Evolutionary conservation across 768 basidiomycete genomes (phyloP).

Genomic region (Leccinellum albellum): DNA sequence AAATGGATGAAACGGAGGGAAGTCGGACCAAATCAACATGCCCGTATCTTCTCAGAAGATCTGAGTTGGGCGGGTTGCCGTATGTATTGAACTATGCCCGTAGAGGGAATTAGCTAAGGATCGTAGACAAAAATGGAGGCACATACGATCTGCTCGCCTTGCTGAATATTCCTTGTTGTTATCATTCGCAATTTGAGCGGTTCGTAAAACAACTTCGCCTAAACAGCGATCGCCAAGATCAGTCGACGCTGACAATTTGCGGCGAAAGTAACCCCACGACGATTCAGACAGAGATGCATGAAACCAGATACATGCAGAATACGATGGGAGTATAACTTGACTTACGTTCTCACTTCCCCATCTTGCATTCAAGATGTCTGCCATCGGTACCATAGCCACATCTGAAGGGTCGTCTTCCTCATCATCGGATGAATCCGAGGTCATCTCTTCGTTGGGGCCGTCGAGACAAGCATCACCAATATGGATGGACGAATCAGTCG

Average conservation of each 20-base stretch:
- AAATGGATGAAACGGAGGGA: constrained; percentile 29
- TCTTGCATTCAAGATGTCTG: constrained; percentile 92
- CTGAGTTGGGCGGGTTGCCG: constrained; percentile 87
- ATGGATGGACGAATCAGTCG: constrained; percentile 28
- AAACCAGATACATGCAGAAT: neutral
- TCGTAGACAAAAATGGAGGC: neutral
- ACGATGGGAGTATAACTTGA: neutral
- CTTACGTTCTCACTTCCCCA: constrained; percentile 81
- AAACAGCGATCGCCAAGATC: neutral
- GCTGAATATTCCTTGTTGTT: constrained; percentile 65
- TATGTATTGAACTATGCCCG: constrained; percentile 88
- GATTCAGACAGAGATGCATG: neutral
- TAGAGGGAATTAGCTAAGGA: neutral
- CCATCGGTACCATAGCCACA: constrained; percentile 92
- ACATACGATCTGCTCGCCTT: constrained; percentile 83
- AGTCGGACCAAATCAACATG: constrained; percentile 78
- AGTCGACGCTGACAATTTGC: neutral
- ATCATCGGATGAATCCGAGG: constrained; percentile 39
- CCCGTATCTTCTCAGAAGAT: constrained; percentile 91
- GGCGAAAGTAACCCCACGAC: neutral
- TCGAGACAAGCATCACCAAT: constrained; percentile 22
- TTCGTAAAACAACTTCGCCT: constrained; percentile 88
- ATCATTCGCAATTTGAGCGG: constrained; percentile 71
- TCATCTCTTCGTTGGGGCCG: constrained; percentile 28
- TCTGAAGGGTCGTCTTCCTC: constrained; percentile 58